Base-by-base conservation (phyloP, 2,329 filamentous ascomycete genomes). In the Fusarium oligoseptatum region DNA sequence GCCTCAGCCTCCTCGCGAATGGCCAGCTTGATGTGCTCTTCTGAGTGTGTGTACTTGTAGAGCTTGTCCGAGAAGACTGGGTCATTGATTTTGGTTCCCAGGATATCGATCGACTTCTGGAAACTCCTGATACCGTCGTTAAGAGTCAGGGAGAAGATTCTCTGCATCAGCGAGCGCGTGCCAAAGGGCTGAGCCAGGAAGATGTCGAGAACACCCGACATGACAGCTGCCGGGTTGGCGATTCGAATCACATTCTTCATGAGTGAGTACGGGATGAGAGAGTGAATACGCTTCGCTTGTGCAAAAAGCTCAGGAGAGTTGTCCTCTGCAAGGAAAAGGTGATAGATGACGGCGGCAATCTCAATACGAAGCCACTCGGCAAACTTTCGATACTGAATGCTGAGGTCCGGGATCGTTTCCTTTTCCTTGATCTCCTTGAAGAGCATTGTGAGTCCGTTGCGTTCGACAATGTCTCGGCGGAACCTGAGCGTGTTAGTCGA, bases 351-450 rank as follows among this genome's bases (percentile, higher is more conserved):
- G 45, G 97, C 97, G 27, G 97, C 97, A 58, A 99, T 92, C 84
- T 99, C 97, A 79, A 99, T 99, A 43, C 97, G 92, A 60, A 98
- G 87, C 97, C 97, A 99, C 83, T 99, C 97, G 20, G 96, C 96
- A 81, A 99, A 98, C 82, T 98, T 99, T 80, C 97, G 94, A 82
- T 98, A 98, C 82, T 98, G 95, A 12, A 97, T 92, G 80, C 94
- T 97, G 63, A 99, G 88, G 76, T 98, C 95, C 73, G 91, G 89
- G 63, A 99, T 96, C 5, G 90, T 95, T 69, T 94, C 88, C 85
- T 98, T 98, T 66, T 95, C 92, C 78, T 93, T 94, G 82, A 99
- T 97, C 81, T 98, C 97, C 67, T 93, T 89, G 83, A 99, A 98
- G 1, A 99, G 89, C 81, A 94, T 96, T 0, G 96, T 97, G 45